phyloP scores from a whole-genome alignment of 2,329 filamentous ascomycete species.

The Fusarium sp. region DNA sequence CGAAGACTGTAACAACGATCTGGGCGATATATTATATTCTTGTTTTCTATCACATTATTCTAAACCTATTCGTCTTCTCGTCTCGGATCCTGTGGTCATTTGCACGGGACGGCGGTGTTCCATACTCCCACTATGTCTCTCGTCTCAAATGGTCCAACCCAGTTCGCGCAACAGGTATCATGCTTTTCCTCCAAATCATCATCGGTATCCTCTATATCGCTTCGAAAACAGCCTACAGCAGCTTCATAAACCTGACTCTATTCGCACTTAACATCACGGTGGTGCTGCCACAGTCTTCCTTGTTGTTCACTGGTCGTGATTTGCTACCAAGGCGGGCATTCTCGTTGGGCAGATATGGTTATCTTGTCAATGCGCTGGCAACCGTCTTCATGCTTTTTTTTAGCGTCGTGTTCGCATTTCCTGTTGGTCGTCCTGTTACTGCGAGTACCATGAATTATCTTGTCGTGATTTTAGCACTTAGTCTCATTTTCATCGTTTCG shows the following conservation, averaged over 20 bases:
- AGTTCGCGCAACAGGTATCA: background rate
- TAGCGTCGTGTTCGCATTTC: background rate
- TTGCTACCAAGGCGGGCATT: background rate
- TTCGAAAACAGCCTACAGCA: background rate
- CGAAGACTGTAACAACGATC: background rate
- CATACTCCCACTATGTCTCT: background rate
- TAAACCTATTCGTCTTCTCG: background rate
- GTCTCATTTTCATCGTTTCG: background rate
- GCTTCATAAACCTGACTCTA: background rate
- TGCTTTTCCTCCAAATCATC: background rate
- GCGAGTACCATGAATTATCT: background rate
- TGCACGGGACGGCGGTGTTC: background rate
- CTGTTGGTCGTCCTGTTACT: background rate
- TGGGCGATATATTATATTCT: background rate
- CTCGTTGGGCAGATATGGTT: background rate
- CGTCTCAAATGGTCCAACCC: background rate
- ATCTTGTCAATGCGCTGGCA: background rate
- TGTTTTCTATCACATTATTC: background rate
- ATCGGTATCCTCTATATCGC: background rate
- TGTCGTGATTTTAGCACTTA: background rate
- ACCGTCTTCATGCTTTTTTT: background rate
- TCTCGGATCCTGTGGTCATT: background rate
- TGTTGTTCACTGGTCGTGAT: background rate
- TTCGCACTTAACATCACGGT: background rate
- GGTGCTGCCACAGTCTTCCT: background rate